phyloP scores from a whole-genome alignment of 495 filamentous ascomycete genomes.

The Hypomontagnella monticulosa region DNA sequence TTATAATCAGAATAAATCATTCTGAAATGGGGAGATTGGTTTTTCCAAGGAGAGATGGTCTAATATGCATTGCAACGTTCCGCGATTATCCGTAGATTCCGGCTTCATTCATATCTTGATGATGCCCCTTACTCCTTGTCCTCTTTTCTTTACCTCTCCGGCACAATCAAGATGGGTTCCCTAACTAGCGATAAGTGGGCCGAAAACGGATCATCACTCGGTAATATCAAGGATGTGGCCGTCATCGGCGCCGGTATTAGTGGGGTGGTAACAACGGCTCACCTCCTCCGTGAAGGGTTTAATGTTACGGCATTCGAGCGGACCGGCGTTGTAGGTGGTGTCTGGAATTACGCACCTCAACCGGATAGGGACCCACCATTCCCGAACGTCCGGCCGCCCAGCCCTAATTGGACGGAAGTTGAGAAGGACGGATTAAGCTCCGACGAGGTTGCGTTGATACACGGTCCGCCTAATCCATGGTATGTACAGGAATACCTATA shows the following conservation, averaged over 20 bases:
- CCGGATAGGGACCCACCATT: constrained; percentile 65
- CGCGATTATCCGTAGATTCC: neutral
- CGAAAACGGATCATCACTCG: constrained; percentile 8
- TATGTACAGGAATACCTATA: constrained; percentile 27
- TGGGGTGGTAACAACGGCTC: constrained; percentile 69
- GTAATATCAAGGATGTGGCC: constrained; percentile 60
- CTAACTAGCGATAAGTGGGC: constrained; percentile 1
- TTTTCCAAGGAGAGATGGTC: neutral
- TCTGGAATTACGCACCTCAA: constrained; percentile 73
- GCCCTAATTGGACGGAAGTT: constrained; percentile 46
- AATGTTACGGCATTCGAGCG: constrained; percentile 73
- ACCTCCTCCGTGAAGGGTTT: constrained; percentile 67
- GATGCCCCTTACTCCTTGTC: constrained; percentile 7
- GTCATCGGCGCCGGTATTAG: constrained; percentile 78
- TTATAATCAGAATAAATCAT: constrained; percentile 32
- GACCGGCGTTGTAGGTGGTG: constrained; percentile 64
- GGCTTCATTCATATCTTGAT: constrained; percentile 24
- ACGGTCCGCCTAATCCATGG: constrained; percentile 53
- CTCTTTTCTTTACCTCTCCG: neutral
- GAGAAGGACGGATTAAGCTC: constrained; percentile 39
- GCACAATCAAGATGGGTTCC: constrained; percentile 22
- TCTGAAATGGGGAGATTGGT: constrained; percentile 8
- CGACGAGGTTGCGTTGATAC: constrained; percentile 34
- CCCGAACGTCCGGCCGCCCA: constrained; percentile 58
- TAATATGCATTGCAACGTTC: constrained; percentile 1